Conservation (phyloP, 1,284 basidiomycete species). For the Ceratobasidium sp. region DNA sequence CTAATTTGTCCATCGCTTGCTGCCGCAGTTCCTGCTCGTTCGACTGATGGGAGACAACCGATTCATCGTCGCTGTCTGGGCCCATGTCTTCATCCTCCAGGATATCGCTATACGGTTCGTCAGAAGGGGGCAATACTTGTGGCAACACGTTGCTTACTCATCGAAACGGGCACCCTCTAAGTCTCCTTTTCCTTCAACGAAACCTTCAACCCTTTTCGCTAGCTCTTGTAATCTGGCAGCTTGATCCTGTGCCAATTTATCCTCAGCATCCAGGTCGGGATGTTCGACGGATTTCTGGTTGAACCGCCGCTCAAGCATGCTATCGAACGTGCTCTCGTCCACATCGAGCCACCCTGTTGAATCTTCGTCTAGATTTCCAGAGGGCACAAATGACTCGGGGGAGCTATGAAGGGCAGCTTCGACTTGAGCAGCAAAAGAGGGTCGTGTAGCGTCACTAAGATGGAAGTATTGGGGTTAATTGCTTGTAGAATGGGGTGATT, state of each 20-base stretch:
- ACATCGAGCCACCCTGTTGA: constrained; percentile 78
- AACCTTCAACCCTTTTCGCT: constrained; percentile 84
- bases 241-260: constrained; percentile 67
- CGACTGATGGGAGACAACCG: constrained; percentile 52
- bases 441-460: constrained; percentile 66
- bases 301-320: constrained; percentile 58
- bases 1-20: constrained; percentile 75
- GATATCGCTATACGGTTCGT: constrained; percentile 42
- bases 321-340: constrained; percentile 71
- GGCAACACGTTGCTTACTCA: constrained; percentile 69
- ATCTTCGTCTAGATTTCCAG: constrained; percentile 63
- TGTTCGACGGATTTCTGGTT: constrained; percentile 49
- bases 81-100: constrained; percentile 44
- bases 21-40: constrained; percentile 60
- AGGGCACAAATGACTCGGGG: constrained; percentile 47
- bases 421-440: constrained; percentile 78
- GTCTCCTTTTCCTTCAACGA: constrained; percentile 88
- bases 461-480: not conserved
- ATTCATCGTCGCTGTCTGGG: constrained; percentile 57
- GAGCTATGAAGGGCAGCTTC: constrained; percentile 64
- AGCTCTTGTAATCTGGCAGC: constrained; percentile 76
- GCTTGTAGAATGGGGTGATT: not conserved
- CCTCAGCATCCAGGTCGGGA: constrained; percentile 58
- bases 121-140: not conserved
- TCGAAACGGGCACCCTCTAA: constrained; percentile 87